A percentile compares a stretch with the other conserved stretches of the same genome.
phyloP scores from a whole-genome alignment of 768 basidiomycete species.

The Lactifluus volemus region DNA sequence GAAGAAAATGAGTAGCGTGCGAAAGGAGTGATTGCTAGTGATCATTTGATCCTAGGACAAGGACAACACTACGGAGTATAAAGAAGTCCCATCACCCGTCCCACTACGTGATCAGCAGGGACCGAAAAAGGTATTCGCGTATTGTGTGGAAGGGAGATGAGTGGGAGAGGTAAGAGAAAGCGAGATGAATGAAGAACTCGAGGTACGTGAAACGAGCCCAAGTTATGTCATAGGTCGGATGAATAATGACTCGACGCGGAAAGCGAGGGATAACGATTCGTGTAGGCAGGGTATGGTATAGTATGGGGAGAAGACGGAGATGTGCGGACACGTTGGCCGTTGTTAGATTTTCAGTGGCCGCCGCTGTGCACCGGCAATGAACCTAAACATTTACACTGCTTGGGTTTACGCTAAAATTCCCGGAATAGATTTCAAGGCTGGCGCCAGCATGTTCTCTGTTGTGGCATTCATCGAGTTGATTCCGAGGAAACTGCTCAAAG shows the following conservation, averaged over 20 bases:
- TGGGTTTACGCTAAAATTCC: conserved; percentile 18
- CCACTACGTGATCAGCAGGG: neutral
- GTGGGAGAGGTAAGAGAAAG: neutral
- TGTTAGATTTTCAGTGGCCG: conserved; percentile 6
- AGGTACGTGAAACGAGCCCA: conserved; percentile 18
- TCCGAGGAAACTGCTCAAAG: conserved; percentile 10
- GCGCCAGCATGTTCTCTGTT: conserved; percentile 18
- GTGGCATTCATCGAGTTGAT: neutral
- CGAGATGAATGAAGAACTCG: conserved; percentile 15
- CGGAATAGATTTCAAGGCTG: conserved; percentile 17
- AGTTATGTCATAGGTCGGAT: conserved; percentile 18
- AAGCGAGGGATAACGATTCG: conserved; percentile 16
- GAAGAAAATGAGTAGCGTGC: neutral
- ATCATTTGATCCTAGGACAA: neutral
- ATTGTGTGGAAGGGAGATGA: neutral
- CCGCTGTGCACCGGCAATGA: conserved; percentile 11
- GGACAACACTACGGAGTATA: neutral
- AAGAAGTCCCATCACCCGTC: neutral
- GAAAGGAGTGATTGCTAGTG: neutral
- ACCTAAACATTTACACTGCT: conserved; percentile 10
- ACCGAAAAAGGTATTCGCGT: neutral
- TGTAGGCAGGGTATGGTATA: conserved; percentile 12
- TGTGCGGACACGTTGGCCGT: conserved; percentile 17
- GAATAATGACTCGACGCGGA: conserved; percentile 7
- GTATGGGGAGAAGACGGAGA: conserved; percentile 15